These are phyloP conservation scores for Avena atlantica DNA, from an alignment of 176 grass and related monocot genomes.

Conservation along the genomic window DNA sequence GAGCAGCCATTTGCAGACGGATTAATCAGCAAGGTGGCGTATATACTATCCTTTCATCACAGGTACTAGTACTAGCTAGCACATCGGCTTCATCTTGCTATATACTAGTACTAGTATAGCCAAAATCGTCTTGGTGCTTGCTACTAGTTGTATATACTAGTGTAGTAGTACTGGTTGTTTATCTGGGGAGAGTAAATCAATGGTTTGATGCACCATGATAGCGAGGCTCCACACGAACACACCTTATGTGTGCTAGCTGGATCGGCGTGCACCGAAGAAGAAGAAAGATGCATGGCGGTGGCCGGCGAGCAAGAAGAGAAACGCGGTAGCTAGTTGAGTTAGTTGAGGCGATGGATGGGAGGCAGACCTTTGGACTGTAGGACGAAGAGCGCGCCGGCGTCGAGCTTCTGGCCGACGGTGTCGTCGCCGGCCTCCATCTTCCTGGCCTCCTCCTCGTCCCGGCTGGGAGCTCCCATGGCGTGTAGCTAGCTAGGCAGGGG, in stretches of 20 bases:
- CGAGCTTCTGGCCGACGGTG: constrained; percentile 60
- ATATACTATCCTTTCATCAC: not conserved
- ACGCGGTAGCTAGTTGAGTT: too few species aligned
- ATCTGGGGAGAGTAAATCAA: not conserved
- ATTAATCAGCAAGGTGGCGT: not conserved
- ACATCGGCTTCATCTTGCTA: not conserved
- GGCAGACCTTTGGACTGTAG: constrained; percentile 82
- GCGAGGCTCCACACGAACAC: not conserved
- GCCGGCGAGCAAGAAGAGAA: too few species aligned
- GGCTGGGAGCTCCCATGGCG: constrained; percentile 36
- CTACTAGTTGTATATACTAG: not conserved
- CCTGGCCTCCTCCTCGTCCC: constrained; percentile 59
- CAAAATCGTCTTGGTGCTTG: not conserved
- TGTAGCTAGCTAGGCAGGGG: too few species aligned
- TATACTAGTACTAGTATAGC: not conserved
- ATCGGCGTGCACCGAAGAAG: too few species aligned
- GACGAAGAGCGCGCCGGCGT: constrained; percentile 93
- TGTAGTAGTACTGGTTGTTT: not conserved
- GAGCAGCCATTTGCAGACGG: not conserved
- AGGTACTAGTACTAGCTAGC: not conserved
- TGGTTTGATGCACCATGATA: not conserved
- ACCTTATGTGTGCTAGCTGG: too few species aligned
- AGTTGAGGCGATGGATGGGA: not conserved
- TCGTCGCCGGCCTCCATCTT: constrained; percentile 56
- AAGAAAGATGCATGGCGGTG: too few species aligned